Base-by-base conservation (phyloP, 495 filamentous ascomycete genomes). In the Aspergillus diversus region DNA sequence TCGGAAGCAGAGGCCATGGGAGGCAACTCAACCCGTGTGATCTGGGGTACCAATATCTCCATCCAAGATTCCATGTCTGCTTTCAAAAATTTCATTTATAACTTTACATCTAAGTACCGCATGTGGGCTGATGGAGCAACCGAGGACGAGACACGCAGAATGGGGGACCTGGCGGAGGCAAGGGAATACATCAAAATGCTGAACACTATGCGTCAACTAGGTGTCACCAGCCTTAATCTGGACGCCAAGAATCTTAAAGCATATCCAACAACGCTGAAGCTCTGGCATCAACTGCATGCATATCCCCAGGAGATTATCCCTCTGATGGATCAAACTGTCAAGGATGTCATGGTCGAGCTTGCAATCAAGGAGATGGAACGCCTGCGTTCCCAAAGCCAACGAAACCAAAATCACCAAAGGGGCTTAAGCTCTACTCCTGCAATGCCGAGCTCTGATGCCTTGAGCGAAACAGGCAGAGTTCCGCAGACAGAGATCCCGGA, bases 31-130 rank as follows among this genome's bases (percentile, higher is more conserved):
- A 89, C 89, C 51, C 84, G 90, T 60, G 87, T 96, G 43, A 93
- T 99, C 61, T 99, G 96, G 96, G 95, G 96, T 71, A 98, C 95
- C 51, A 98, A 97, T 53, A 90, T 99, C 60, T 96, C 94, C 2
- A 88, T 98, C 47, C 87, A 90, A 57, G 93, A 99, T 73, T 91
- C 93, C 12, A 90, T 93, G 72, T 85, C 85, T 52, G 82, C 87
- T 0, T 96, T 97, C 82, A 92, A 93, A 62, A 92, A 94, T 60
- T 99, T 98, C 71, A 80, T 99, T 32, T 84, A 86, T 60, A 93
- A 94, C 71, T 99, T 92, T 71, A 90, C 91, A 57, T 87, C 84
- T 63, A 97, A 97, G 73, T 98, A 99, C 67, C 90, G 96, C 33
- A 86, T 98, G 82, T 95, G 93, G 83, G 83, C 83, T 12, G 90